phyloP scores from a whole-genome alignment of 2,329 filamentous ascomycete genomes.

The Colletotrichum sp. region DNA sequence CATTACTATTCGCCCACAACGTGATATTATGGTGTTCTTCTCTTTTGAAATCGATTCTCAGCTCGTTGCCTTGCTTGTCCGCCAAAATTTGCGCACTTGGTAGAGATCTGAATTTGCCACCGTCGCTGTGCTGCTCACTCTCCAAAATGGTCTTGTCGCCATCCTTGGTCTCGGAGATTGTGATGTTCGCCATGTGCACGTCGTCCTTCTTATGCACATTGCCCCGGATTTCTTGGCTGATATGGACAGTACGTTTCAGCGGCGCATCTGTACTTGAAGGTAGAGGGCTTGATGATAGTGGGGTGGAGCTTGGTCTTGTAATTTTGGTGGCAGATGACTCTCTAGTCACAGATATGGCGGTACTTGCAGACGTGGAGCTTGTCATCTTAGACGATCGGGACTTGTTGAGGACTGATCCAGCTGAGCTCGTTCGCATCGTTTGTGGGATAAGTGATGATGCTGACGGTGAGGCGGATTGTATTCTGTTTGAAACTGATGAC shows the following conservation, averaged over 20 bases:
- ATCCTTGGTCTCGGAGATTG: not conserved
- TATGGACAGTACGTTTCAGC: not conserved
- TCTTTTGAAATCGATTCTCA: not conserved
- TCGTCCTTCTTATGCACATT: not conserved
- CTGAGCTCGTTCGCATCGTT: too few species aligned
- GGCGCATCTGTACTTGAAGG: not conserved
- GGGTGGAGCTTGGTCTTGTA: not conserved
- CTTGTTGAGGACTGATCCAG: too few species aligned
- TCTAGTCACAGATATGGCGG: too few species aligned
- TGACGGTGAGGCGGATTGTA: too few species aligned
- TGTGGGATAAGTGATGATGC: too few species aligned
- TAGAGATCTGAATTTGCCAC: not conserved
- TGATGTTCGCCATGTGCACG: not conserved
- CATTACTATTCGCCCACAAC: not conserved
- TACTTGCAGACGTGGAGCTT: too few species aligned
- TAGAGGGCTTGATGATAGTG: not conserved
- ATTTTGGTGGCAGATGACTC: not conserved
- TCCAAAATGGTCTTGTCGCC: not conserved
- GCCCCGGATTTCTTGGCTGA: not conserved
- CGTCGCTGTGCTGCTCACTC: not conserved
- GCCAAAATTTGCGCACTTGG: not conserved
- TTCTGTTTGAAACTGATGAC: too few species aligned
- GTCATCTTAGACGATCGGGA: too few species aligned
- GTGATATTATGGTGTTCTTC: rapidly evolving
- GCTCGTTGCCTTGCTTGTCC: not conserved